phyloP scores from a whole-genome alignment of 352 stramenopile species.

The Phytophthora vignae region DNA sequence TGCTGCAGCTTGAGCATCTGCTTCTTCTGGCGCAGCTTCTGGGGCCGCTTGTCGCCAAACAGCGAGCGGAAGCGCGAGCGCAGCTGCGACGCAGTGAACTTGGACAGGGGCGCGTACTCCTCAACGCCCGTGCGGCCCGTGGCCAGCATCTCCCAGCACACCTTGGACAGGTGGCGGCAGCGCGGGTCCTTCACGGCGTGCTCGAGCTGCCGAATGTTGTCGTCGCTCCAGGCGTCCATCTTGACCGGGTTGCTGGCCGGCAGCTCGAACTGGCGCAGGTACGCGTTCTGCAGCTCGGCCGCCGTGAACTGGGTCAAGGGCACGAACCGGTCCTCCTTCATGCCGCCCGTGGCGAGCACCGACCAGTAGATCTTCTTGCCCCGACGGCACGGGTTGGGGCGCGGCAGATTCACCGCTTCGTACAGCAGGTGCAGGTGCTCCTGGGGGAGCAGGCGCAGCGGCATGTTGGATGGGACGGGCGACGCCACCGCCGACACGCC shows the following conservation, averaged over 20 bases:
- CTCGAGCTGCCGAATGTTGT: slow-evolving; percentile 76
- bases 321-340: slow-evolving; percentile 70
- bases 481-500: slow-evolving; percentile 20
- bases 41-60: slow-evolving; percentile 80
- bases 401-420: slow-evolving; percentile 75
- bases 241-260: slow-evolving; percentile 52
- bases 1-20: slow-evolving; percentile 68
- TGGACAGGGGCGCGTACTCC: slow-evolving; percentile 72
- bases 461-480: slow-evolving; percentile 33
- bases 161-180: slow-evolving; percentile 77
- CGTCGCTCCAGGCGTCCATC: slow-evolving; percentile 72
- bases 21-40: slow-evolving; percentile 75
- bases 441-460: slow-evolving; percentile 56
- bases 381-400: slow-evolving; percentile 74
- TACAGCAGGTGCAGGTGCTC: slow-evolving; percentile 71
- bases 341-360: slow-evolving; percentile 71
- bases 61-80: slow-evolving; percentile 80
- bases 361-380: slow-evolving; percentile 83
- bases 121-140: slow-evolving; percentile 74
- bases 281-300: slow-evolving; percentile 74
- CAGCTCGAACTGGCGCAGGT: slow-evolving; percentile 71
- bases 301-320: slow-evolving; percentile 69
- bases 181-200: slow-evolving; percentile 75
- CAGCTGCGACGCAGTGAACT: slow-evolving; percentile 81
- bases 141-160: slow-evolving; percentile 83